Evolutionary conservation across 2,329 filamentous ascomycete species (phyloP), one percentile per base, ranked within the genome.

Genomic region (Fusarium liriodendri): DNA sequence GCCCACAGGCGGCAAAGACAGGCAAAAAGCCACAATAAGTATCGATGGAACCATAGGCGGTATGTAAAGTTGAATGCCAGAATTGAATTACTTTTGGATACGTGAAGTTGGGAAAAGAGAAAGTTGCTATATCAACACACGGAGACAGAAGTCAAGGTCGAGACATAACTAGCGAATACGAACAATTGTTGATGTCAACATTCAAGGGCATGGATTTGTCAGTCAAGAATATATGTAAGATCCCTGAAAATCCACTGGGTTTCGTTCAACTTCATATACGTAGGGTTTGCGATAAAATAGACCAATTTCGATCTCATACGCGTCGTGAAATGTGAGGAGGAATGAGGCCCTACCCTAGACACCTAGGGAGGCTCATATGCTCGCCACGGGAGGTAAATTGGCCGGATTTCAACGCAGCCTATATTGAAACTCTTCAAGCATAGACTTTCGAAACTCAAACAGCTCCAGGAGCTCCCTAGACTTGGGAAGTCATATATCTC

Each of bases 51-150:
- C 6, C 6, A 13, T 29, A 8, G 10, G 25, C 32, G 16, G 25
- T 52, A 52, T n/a, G 25, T 7, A 18, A n/a, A 29, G 18, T n/a
- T 13, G 16, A 52, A 13, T 52, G 25, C 16, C 10, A 8, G 47
- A n/a, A n/a, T 6, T 52, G 25, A 16, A 16, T 16, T 50, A 50
- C 16, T 11, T 50, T 50, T n/a, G 5, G 45, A 7, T 50, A 80
- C 80, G 11, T 25, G 22, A 47, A 16, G 20, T 25, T 25, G 22
- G 8, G 14, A 18, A 47, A 18, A 50, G 45, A 29, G 2, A 25
- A 29, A n/a, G 25, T 11, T 25, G 10, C 5, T 8, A 9, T 10
- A 4, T 2, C 14, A 25, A 8, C 2, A 25, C 14, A 8, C 3
- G 1, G 11, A 20, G 10, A 42, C n/a, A 11, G 22, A 25, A 16